These are phyloP conservation scores for Wallacemonas sp. DNA, from an alignment of 208 protist species.

Conservation along the genomic window DNA sequence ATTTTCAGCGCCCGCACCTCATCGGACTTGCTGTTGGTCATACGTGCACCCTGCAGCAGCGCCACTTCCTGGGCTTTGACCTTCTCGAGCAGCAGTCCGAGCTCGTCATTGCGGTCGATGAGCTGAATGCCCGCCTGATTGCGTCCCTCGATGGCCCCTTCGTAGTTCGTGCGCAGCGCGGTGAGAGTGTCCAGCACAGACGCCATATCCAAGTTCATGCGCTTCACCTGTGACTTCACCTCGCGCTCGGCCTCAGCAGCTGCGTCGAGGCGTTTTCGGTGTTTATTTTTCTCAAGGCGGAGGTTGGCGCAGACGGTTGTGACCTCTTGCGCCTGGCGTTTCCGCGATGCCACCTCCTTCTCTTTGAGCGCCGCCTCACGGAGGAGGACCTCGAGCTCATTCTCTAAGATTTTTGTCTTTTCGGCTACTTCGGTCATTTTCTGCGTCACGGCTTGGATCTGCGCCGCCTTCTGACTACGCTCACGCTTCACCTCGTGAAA, in stretches of 20 bases:
- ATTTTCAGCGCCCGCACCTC: conserved; percentile 68
- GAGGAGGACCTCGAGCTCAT: conserved; percentile 91
- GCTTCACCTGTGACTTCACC: conserved; percentile 88
- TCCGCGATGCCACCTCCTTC: conserved; percentile 72
- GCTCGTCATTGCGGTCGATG: conserved; percentile 96
- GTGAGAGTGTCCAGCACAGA: conserved; percentile 87
- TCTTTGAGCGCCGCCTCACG: conserved; percentile 90
- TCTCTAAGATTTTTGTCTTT: conserved; percentile 95
- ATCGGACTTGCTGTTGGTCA: conserved; percentile 77
- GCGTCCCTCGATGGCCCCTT: conserved; percentile 85
- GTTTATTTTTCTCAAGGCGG: conserved; percentile 83
- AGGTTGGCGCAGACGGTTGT: conserved; percentile 64
- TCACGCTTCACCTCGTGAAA: conserved; percentile 94
- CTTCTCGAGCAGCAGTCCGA: conserved; percentile 94
- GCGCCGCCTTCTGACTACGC: conserved; percentile 89
- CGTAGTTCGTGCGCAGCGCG: conserved; percentile 80
- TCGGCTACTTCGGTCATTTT: conserved; percentile 93
- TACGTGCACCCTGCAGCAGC: conserved; percentile 79
- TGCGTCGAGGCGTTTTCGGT: conserved; percentile 65
- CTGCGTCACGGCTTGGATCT: conserved; percentile 93
- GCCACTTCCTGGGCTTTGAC: conserved; percentile 91
- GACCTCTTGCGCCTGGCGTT: conserved; percentile 79
- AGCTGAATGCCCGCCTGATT: conserved; percentile 96
- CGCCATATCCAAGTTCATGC: conserved; percentile 91
- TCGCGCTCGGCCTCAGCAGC: conserved; percentile 65